Evolutionary conservation across 2,329 filamentous ascomycete species (phyloP), one percentile per base, ranked within the genome.

Genomic region (Cladophialophora carrionii): DNA sequence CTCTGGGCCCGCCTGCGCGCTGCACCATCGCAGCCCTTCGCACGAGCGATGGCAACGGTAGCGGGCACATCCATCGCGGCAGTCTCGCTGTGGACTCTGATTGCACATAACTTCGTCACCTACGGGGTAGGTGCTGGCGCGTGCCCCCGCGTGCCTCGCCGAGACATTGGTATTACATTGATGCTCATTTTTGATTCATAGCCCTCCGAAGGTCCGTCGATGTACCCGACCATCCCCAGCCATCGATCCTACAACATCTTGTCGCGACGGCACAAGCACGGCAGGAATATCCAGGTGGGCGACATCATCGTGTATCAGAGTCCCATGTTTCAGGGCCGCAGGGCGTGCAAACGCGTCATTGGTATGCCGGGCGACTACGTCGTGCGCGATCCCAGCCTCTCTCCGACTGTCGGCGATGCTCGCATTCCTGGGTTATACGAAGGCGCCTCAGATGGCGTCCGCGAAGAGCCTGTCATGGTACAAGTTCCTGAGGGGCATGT

Each of bases 401-500:
- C 62, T 55, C 67, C 64, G 3, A 68, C 64, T 8, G 65, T 67
- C 9, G 70, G 68, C 52, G 68, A 64, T 34, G 62, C 64, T 22
- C 59, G 62, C 46, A 37, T 69, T 53, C 58, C 54, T 9, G 67
- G 66, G 6, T 61, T 65, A 22, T 64, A 61, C 29, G 66, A 68
- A 65, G 68, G 71, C 52, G 51, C 24, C 24, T 49, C 17, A 29
- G 12, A 52, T 49, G 48, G 49, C 7, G 54, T 67, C 10, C 58
- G 70, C 56, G 66, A 66, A 41, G 70, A 72, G 59, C 71, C 71
- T 61, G 75, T 77, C 69, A 81, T 82, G 78, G 78, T 81, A 64
- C 77, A 79, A 74, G 87, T 99, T 17, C 95, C 95, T 0, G 83
- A 90, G 74, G 95, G 95, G 1, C 95, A 99, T 81, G 96, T 92